phyloP scores from a whole-genome alignment of 306 rosid genomes.

The Alnus rubra region DNA sequence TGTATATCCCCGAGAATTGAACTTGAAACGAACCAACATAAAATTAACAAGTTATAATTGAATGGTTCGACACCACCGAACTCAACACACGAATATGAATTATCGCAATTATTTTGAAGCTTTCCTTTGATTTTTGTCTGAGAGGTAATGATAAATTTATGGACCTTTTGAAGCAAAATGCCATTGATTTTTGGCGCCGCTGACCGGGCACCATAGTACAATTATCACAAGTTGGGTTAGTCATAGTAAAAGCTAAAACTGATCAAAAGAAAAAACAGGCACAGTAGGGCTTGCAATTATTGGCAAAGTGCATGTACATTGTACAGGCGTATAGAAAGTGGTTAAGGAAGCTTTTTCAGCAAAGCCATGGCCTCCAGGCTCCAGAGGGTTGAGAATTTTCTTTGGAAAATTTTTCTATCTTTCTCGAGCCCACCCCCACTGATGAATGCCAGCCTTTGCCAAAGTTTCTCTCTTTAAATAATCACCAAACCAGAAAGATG shows the following conservation, averaged over 20 bases:
- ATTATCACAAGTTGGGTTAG: not conserved
- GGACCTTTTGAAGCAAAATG: not conserved
- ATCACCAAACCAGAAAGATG: slow-evolving; percentile 1
- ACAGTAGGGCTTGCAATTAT: slow-evolving; percentile 20
- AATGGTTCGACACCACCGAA: too few species aligned
- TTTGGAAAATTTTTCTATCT: not conserved
- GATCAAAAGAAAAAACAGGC: slow-evolving; percentile 18
- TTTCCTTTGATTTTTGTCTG: not conserved
- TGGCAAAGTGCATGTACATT: not conserved
- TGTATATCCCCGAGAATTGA: too few species aligned
- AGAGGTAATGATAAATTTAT: not conserved
- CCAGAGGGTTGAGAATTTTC: not conserved
- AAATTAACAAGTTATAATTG: too few species aligned
- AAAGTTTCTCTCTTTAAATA: slow-evolving; percentile 32
- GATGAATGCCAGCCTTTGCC: slow-evolving; percentile 43
- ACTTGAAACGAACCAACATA: too few species aligned
- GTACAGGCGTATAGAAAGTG: slow-evolving; percentile 25
- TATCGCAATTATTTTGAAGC: too few species aligned
- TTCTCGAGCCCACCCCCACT: slow-evolving; percentile 30
- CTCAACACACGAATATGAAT: too few species aligned
- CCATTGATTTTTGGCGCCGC: not conserved
- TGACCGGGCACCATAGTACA: not conserved
- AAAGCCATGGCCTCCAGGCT: slow-evolving; percentile 1
- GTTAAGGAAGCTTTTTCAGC: slow-evolving; percentile 5
- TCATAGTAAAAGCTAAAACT: slow-evolving; percentile 5